Evolutionary conservation across 2,329 filamentous ascomycete genomes (phyloP).

Genomic region (Ceratocystis harringtonii): DNA sequence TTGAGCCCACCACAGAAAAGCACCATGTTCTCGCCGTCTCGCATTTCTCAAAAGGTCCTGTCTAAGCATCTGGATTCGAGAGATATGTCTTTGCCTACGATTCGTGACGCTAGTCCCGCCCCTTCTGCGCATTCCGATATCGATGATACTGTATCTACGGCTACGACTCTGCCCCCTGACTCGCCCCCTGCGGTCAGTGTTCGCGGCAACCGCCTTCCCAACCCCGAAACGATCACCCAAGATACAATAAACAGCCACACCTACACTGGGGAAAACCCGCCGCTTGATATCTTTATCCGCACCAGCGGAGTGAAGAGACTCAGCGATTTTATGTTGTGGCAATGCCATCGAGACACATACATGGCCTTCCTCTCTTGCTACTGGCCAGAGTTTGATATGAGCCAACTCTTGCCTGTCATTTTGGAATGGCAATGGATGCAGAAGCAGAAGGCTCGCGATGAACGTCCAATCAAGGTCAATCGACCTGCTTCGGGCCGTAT

Average conservation of each 20-base stretch:
- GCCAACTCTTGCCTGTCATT: slow-evolving; percentile 82
- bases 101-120: slow-evolving; percentile 35
- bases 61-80: slow-evolving; percentile 43
- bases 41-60: slow-evolving; percentile 74
- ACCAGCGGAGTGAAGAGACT: slow-evolving; percentile 86
- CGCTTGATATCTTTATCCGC: slow-evolving; percentile 76
- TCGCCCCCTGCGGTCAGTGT: slow-evolving; percentile 29
- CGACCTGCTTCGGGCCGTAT: slow-evolving; percentile 17
- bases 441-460: slow-evolving; percentile 41
- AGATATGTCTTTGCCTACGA: slow-evolving; percentile 32
- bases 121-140: slow-evolving; percentile 31
- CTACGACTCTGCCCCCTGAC: slow-evolving; percentile 42
- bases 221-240: slow-evolving; percentile 74
- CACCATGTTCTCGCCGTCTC: slow-evolving; percentile 70
- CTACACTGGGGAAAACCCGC: slow-evolving; percentile 73
- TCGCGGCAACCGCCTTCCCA: slow-evolving; percentile 34
- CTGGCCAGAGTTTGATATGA: slow-evolving; percentile 93
- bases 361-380: slow-evolving; percentile 83
- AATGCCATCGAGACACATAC: slow-evolving; percentile 82
- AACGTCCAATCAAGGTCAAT: slow-evolving; percentile 27
- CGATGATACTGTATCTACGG: slow-evolving; percentile 43
- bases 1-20: slow-evolving; percentile 46
- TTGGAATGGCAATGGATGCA: slow-evolving; percentile 71
- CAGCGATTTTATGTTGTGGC: slow-evolving; percentile 98
- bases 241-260: slow-evolving; percentile 73